Conservation (phyloP, 306 rosid genomes). For the Leucaena leucocephala region DNA sequence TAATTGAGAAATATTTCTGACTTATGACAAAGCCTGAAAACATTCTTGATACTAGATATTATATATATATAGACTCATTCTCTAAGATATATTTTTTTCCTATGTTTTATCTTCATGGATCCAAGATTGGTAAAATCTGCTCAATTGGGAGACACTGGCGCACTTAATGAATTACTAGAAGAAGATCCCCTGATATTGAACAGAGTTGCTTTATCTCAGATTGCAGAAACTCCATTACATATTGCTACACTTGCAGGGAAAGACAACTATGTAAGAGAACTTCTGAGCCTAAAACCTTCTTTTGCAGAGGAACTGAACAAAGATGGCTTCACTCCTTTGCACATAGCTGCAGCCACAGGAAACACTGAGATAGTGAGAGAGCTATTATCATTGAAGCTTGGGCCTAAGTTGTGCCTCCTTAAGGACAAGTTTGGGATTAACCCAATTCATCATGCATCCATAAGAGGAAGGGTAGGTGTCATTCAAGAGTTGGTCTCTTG, state of each 20-base stretch:
- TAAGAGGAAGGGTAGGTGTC: conserved; percentile 22
- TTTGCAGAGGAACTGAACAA: conserved; percentile 20
- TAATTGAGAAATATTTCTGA: not conserved
- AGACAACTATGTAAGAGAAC: conserved; percentile 11
- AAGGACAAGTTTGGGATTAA: conserved; percentile 23
- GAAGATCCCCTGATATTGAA: conserved; percentile 10
- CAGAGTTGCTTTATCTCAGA: conserved; percentile 22
- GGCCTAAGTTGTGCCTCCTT: not conserved
- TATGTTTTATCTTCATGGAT: not conserved
- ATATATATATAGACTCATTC: not conserved
- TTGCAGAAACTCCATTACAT: conserved; percentile 25
- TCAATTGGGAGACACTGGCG: conserved; percentile 14
- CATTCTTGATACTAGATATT: not conserved
- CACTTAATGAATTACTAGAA: conserved; percentile 16
- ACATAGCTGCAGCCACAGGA: conserved; percentile 31
- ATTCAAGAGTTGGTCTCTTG: conserved; percentile 23
- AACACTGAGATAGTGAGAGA: conserved; percentile 22
- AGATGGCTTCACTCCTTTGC: conserved; percentile 22
- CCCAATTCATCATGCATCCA: conserved; percentile 29
- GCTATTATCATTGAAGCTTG: not conserved
- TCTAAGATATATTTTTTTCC: not conserved
- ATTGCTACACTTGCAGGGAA: conserved; percentile 23
- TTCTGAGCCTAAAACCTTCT: conserved; percentile 18
- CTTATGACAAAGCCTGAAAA: not conserved
- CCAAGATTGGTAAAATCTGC: conserved; percentile 19